These are phyloP conservation scores for Aureobasidium pullulans DNA, from an alignment of 2,329 filamentous ascomycete species.

Conservation along the genomic window DNA sequence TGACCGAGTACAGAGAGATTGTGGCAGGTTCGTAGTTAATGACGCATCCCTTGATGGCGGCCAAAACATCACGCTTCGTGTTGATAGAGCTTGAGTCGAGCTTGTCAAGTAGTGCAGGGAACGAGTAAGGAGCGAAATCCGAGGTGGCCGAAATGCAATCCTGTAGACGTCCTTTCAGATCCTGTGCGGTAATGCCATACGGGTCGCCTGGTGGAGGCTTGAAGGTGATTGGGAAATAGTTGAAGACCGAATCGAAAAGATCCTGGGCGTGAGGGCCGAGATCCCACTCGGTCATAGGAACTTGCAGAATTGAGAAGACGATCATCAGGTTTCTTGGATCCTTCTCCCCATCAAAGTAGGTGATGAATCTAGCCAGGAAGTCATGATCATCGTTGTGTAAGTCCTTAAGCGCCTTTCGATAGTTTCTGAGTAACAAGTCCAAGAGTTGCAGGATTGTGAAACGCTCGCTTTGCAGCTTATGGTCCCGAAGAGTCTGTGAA, in stretches of 20 bases:
- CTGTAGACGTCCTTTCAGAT: slow-evolving; percentile 56
- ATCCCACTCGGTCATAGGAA: slow-evolving; percentile 62
- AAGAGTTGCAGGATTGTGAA: slow-evolving; percentile 56
- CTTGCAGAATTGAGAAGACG: slow-evolving; percentile 59
- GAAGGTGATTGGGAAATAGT: slow-evolving; percentile 67
- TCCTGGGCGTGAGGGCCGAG: slow-evolving; percentile 53
- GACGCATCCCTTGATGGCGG: slow-evolving; percentile 54
- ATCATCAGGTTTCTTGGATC: slow-evolving; percentile 65
- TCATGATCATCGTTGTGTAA: slow-evolving; percentile 47
- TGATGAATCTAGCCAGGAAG: slow-evolving; percentile 54
- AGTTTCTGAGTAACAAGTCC: slow-evolving; percentile 54
- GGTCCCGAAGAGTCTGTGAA: slow-evolving; percentile 52
- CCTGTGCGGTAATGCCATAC: slow-evolving; percentile 61
- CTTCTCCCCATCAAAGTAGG: slow-evolving; percentile 61
- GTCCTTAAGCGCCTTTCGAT: slow-evolving; percentile 49
- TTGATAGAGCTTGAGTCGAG: slow-evolving; percentile 62
- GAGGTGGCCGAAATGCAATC: slow-evolving; percentile 57
- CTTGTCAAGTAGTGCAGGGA: slow-evolving; percentile 61
- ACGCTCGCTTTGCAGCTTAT: slow-evolving; percentile 53
- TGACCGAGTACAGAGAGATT: slow-evolving; percentile 56
- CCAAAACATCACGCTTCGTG: slow-evolving; percentile 61
- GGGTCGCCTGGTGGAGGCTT: slow-evolving; percentile 61
- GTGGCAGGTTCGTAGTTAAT: slow-evolving; percentile 52
- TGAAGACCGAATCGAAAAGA: slow-evolving; percentile 62
- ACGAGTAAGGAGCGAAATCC: slow-evolving; percentile 58